Percentiles rank a stretch among this genome's conserved stretches.
Conservation (phyloP, 345 rosid genomes). For the Arabidopsis arenosa region DNA sequence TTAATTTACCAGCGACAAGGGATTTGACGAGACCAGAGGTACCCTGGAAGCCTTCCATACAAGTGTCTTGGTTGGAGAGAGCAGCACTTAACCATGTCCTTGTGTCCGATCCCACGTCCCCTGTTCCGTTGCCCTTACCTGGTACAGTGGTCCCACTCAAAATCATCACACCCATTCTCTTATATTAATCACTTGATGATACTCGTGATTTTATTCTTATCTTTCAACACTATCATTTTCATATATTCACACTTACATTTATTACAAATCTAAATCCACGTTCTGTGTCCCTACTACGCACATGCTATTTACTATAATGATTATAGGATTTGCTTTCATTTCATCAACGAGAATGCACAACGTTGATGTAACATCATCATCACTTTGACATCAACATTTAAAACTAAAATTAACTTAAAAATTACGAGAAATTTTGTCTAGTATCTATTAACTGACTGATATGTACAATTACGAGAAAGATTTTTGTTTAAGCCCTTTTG, state of each 20-base stretch:
- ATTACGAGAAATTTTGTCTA: too few species aligned
- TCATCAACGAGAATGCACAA: slow-evolving; percentile 13
- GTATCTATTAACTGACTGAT: too few species aligned
- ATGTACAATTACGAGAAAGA: too few species aligned
- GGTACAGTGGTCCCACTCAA: slow-evolving; percentile 8
- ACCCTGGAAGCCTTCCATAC: slow-evolving; percentile 77
- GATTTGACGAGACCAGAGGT: slow-evolving; percentile 58
- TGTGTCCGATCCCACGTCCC: slow-evolving; percentile 70
- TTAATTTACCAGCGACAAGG: slow-evolving; percentile 50
- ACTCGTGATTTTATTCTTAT: slow-evolving; percentile 9
- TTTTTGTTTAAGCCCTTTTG: too few species aligned
- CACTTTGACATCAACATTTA: neutral
- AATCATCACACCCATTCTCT: slow-evolving; percentile 16
- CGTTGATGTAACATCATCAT: slow-evolving; percentile 39
- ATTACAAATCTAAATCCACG: slow-evolving; percentile 27
- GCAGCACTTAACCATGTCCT: slow-evolving; percentile 88
- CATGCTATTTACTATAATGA: slow-evolving; percentile 36
- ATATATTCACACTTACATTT: slow-evolving; percentile 33
- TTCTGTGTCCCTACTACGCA: slow-evolving; percentile 38
- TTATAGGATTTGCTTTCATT: slow-evolving; percentile 27
- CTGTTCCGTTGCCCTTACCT: slow-evolving; percentile 77
- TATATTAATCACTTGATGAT: neutral
- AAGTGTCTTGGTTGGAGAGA: slow-evolving; percentile 80
- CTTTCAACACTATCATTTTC: slow-evolving; percentile 40
- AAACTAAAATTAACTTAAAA: too few species aligned